Base-by-base conservation (phyloP, 1,139 yeast genomes). In the Eremothecium coryli region DNA sequence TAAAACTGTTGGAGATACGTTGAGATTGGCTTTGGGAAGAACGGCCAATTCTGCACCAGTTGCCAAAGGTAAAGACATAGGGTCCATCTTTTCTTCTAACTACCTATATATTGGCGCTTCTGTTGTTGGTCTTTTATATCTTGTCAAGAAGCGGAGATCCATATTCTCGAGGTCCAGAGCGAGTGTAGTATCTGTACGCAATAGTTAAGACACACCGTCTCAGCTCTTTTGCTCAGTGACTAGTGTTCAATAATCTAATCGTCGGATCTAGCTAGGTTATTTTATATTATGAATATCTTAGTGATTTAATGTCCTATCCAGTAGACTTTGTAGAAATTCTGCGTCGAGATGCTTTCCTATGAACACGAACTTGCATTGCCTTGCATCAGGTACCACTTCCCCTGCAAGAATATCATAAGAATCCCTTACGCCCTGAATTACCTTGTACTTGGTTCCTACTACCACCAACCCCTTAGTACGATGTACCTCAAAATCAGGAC, bases 401-500 rank as follows among this genome's bases (percentile, higher is more conserved):
- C 69, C 73, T 1, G 71, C 74, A 4, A 80, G 68, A 1, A 85
- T 66, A 43, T 90, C 98, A 56, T 85, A 90, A 0, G 95, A 84
- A 40, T 85, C 93, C 41, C 97, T 65, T 0, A 90, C 98, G 4
- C 94, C 97, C 54, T 90, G 98, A n/a, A 90, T 62, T 2, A 90
- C 86, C 40, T 71, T 65, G n/a, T 70, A 75, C 5, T 33, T 32
- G 11, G 56, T 53, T 5, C 52, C 52, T 2, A 77, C 70, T 12
- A 85, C 46, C 5, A 84, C 58, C 11, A 57, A 33, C 0, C 96
- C 98, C 53, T 93, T 90, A 4, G 81, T 62, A 41, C 99, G 62
- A 48, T 86, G 95, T 2, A 90, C 66, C 46, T 86, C 96, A 26
- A 39, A 40, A 23, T 44, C 39, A 13, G 15, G 8, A n/a, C 36